Conservation (phyloP, 2,329 filamentous ascomycete genomes). For the Phaeosphaeriaceae sp. region DNA sequence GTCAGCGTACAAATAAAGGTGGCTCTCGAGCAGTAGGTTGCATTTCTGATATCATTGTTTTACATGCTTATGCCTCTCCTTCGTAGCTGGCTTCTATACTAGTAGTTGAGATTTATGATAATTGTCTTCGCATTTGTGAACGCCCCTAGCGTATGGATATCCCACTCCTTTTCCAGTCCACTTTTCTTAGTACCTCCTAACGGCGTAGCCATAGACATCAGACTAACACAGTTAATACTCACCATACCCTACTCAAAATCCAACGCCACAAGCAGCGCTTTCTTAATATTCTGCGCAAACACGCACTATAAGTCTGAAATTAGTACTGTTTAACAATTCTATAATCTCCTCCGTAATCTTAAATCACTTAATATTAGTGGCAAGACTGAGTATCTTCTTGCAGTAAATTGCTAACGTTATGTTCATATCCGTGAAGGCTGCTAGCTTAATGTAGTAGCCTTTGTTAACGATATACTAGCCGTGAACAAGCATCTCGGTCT, state of each 20-base stretch:
- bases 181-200: slow-evolving; percentile 61
- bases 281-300: slow-evolving; percentile 50
- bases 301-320: slow-evolving; percentile 49
- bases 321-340: slow-evolving; percentile 46
- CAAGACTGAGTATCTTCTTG: slow-evolving; percentile 49
- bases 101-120: slow-evolving; percentile 52
- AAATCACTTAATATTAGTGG: slow-evolving; percentile 44
- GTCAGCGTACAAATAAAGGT: too few species aligned
- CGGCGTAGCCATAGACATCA: slow-evolving; percentile 50
- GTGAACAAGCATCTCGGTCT: slow-evolving; percentile 40
- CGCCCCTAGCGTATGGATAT: slow-evolving; percentile 54
- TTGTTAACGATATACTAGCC: slow-evolving; percentile 39
- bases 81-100: too few species aligned
- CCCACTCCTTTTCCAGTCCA: slow-evolving; percentile 58
- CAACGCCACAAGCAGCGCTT: slow-evolving; percentile 39
- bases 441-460: slow-evolving; percentile 45
- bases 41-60: too few species aligned
- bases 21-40: too few species aligned
- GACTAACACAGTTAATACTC: slow-evolving; percentile 42
- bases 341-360: slow-evolving; percentile 50
- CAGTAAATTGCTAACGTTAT: slow-evolving; percentile 43
- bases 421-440: slow-evolving; percentile 45
- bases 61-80: too few species aligned
- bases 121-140: slow-evolving; percentile 61
- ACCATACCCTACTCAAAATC: slow-evolving; percentile 46